A percentile compares a stretch with the other conserved stretches of the same genome.
phyloP scores from a whole-genome alignment of 2,329 filamentous ascomycete species.

The Rhexocercosporidium sp. region DNA sequence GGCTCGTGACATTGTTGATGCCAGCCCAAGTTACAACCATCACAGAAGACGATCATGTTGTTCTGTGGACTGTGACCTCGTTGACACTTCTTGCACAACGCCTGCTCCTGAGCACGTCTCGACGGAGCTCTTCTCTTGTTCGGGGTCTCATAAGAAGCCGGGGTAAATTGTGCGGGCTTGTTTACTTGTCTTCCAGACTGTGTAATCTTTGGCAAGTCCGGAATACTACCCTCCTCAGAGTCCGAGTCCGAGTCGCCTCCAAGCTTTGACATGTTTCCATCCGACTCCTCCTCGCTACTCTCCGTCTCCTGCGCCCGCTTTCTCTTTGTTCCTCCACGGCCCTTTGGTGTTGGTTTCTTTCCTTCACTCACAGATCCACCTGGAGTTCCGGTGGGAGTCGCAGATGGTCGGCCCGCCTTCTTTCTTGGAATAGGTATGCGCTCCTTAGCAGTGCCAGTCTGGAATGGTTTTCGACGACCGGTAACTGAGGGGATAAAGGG shows the following conservation, averaged over 20 bases:
- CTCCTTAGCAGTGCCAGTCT: slow-evolving; percentile 20
- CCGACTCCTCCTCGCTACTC: slow-evolving; percentile 40
- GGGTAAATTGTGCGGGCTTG: slow-evolving; percentile 68
- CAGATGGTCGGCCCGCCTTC: slow-evolving; percentile 27
- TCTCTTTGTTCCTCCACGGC: slow-evolving; percentile 38
- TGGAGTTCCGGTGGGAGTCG: slow-evolving; percentile 33
- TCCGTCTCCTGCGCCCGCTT: slow-evolving; percentile 39
- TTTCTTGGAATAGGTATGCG: slow-evolving; percentile 24
- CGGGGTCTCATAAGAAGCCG: slow-evolving; percentile 53
- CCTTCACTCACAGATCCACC: slow-evolving; percentile 31
- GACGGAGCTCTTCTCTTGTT: slow-evolving; percentile 47
- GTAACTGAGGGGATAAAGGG: slow-evolving; percentile 32
- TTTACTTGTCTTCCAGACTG: slow-evolving; percentile 77
- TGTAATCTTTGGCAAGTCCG: slow-evolving; percentile 65
- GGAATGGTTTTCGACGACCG: slow-evolving; percentile 17
- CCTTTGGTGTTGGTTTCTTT: slow-evolving; percentile 26
- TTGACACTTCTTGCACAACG: slow-evolving; percentile 74
- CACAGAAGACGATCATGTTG: slow-evolving; percentile 87
- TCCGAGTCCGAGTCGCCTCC: slow-evolving; percentile 46
- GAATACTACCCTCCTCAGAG: slow-evolving; percentile 50
- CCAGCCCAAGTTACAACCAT: slow-evolving; percentile 79
- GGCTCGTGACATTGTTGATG: slow-evolving; percentile 84
- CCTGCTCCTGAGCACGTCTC: slow-evolving; percentile 65
- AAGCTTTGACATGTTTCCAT: slow-evolving; percentile 39
- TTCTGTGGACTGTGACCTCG: slow-evolving; percentile 72